Evolutionary conservation across 2,329 filamentous ascomycete genomes (phyloP).

Genomic region (Fusarium subtropicale): DNA sequence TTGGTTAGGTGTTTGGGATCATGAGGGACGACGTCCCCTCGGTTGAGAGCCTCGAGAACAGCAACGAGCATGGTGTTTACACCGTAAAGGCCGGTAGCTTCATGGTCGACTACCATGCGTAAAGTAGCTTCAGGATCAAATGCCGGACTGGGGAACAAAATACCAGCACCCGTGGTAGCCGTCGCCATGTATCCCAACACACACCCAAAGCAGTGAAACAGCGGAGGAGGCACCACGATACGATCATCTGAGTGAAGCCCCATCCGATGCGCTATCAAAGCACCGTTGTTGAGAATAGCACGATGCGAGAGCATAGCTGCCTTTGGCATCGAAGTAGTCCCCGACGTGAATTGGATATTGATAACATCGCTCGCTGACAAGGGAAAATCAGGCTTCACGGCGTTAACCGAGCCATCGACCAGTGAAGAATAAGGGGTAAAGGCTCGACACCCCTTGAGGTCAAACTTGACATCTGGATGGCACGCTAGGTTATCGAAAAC

Average conservation of each 20-base stretch:
- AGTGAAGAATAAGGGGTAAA: slow-evolving; percentile 62
- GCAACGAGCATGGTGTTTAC: slow-evolving; percentile 96
- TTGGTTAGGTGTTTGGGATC: slow-evolving; percentile 69
- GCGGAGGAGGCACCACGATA: slow-evolving; percentile 85
- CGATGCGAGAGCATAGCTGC: slow-evolving; percentile 89
- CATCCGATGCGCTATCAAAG: slow-evolving; percentile 87
- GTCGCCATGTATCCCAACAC: slow-evolving; percentile 97
- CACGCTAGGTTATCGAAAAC: slow-evolving; percentile 79
- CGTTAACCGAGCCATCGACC: slow-evolving; percentile 48
- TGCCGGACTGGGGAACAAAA: slow-evolving; percentile 87
- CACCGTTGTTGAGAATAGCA: slow-evolving; percentile 92
- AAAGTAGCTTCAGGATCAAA: slow-evolving; percentile 85
- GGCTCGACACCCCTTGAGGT: slow-evolving; percentile 54
- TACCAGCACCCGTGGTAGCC: slow-evolving; percentile 79
- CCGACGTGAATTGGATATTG: slow-evolving; percentile 97
- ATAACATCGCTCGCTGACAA: slow-evolving; percentile 76
- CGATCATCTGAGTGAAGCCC: slow-evolving; percentile 77
- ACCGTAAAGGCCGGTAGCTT: slow-evolving; percentile 79
- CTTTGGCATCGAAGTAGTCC: slow-evolving; percentile 92
- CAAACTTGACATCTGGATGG: slow-evolving; percentile 60
- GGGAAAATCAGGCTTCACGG: slow-evolving; percentile 58
- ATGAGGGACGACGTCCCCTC: slow-evolving; percentile 45
- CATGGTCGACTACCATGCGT: slow-evolving; percentile 63
- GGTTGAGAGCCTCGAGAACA: slow-evolving; percentile 80
- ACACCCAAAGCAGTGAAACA: slow-evolving; percentile 92